A percentile compares a stretch with the other conserved stretches of the same genome.
phyloP scores from a whole-genome alignment of 768 basidiomycete species.

The Hebeloma cylindrosporum region DNA sequence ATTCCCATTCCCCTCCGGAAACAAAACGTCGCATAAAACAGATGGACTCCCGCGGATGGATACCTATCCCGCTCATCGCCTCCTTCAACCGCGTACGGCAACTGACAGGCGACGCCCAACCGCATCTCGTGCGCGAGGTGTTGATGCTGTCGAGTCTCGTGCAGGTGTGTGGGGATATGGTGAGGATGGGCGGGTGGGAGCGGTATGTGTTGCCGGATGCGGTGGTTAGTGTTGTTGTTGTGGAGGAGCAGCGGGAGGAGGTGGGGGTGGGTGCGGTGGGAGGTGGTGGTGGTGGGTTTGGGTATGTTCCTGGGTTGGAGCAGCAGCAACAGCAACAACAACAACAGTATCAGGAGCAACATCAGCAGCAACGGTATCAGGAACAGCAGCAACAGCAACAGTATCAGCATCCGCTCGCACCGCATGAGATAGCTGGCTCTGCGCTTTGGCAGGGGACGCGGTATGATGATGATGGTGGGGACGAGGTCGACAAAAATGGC shows the following conservation, averaged over 20 bases:
- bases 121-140: conserved; percentile 67
- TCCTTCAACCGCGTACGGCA: conserved; percentile 84
- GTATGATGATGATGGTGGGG: no score
- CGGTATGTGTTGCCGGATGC: conserved; percentile 66
- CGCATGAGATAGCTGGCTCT: no score
- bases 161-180: conserved; percentile 67
- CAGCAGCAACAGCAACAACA: background rate
- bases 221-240: conserved; percentile 43
- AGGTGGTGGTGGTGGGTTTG: background rate
- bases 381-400: background rate
- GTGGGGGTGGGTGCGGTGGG: conserved; percentile 5
- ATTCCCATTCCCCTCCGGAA: no score
- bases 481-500: no score
- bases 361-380: background rate
- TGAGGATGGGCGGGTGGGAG: conserved; percentile 71
- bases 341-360: background rate
- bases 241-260: conserved; percentile 17
- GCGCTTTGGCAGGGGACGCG: no score
- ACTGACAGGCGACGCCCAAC: conserved; percentile 59
- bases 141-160: conserved; percentile 64
- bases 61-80: conserved; percentile 75
- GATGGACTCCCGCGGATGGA: conserved; percentile 93
- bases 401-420: background rate
- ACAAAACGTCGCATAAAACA: no score
- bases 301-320: background rate